A percentile compares a stretch with the other conserved stretches of the same genome.
Evolutionary conservation across 202 grass and related monocot genomes (phyloP).

Genomic region (Carex sylvatica): DNA sequence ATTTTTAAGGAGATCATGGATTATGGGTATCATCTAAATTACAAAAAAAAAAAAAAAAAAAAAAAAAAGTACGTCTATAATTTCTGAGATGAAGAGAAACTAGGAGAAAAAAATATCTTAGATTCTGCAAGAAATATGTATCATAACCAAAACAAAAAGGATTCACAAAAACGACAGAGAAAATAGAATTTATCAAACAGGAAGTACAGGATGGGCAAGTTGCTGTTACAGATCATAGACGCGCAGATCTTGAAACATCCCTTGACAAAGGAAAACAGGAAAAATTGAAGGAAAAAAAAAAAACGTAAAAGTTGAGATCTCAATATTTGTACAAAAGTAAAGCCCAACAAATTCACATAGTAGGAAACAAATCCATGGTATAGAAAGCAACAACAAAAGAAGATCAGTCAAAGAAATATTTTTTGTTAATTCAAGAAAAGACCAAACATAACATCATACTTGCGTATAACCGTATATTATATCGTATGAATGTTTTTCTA

Average conservation of each 20-base stretch:
- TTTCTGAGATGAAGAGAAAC: background rate
- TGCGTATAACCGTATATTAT: background rate
- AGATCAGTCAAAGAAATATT: background rate
- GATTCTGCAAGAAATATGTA: background rate
- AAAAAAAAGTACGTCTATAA: background rate
- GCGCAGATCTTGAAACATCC: background rate
- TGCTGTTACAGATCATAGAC: background rate
- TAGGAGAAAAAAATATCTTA: background rate
- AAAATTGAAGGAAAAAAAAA: background rate
- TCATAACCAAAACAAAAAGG: background rate
- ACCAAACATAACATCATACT: slow-evolving; percentile 1
- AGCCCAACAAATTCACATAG: background rate
- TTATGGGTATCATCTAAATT: background rate
- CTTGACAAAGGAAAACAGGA: background rate
- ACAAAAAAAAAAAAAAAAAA: background rate
- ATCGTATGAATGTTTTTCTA: slow-evolving; percentile 4
- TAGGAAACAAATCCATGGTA: background rate
- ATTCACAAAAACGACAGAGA: background rate
- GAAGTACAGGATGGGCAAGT: background rate
- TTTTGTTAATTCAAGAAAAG: background rate
- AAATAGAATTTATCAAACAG: background rate
- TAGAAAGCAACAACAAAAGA: background rate
- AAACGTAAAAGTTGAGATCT: background rate
- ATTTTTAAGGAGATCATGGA: background rate
- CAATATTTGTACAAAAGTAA: background rate